Conservation (phyloP, 371 early-diverging fungal species). For the Haplosporangium sp. region DNA sequence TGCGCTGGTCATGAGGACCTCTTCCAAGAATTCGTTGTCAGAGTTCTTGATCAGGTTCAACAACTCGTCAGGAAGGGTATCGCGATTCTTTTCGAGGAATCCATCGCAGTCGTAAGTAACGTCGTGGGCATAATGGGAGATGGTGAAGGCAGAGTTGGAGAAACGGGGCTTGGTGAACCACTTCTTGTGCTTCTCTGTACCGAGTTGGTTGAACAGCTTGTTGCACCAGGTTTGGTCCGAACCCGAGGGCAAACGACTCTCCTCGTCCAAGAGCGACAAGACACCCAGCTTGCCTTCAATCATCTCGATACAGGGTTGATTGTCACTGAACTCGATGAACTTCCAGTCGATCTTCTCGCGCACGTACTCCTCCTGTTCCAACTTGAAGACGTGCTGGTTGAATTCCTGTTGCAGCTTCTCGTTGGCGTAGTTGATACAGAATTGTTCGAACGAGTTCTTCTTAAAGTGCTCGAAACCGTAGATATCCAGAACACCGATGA, state of each 20-base stretch:
- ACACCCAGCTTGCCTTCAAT: slow-evolving; percentile 98
- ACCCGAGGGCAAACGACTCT: slow-evolving; percentile 90
- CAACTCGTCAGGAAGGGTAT: slow-evolving; percentile 96
- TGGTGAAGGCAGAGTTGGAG: slow-evolving; percentile 81
- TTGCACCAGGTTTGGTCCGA: slow-evolving; percentile 85
- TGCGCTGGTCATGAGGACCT: slow-evolving; percentile 72
- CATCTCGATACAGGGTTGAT: slow-evolving; percentile 99
- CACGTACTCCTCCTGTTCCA: slow-evolving; percentile 96
- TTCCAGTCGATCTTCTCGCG: slow-evolving; percentile 93
- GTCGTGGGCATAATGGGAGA: slow-evolving; percentile 93
- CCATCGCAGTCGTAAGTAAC: slow-evolving; percentile 94
- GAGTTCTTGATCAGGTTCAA: slow-evolving; percentile 76
- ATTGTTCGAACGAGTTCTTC: slow-evolving; percentile 99
- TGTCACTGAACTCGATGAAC: slow-evolving; percentile 97
- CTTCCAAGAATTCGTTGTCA: slow-evolving; percentile 80
- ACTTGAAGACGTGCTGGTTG: slow-evolving; percentile 92
- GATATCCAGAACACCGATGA: slow-evolving; percentile 97
- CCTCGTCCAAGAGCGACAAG: slow-evolving; percentile 96
- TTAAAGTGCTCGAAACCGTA: slow-evolving; percentile 98
- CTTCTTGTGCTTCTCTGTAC: slow-evolving; percentile 71
- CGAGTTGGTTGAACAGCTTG: slow-evolving; percentile 87
- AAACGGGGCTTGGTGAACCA: slow-evolving; percentile 95
- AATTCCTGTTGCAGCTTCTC: slow-evolving; percentile 99
- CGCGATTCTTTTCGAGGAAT: slow-evolving; percentile 99
- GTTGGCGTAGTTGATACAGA: slow-evolving; percentile 99